Evolutionary conservation across 2,329 filamentous ascomycete species (phyloP).

Genomic region (Kalmusia sp.): DNA sequence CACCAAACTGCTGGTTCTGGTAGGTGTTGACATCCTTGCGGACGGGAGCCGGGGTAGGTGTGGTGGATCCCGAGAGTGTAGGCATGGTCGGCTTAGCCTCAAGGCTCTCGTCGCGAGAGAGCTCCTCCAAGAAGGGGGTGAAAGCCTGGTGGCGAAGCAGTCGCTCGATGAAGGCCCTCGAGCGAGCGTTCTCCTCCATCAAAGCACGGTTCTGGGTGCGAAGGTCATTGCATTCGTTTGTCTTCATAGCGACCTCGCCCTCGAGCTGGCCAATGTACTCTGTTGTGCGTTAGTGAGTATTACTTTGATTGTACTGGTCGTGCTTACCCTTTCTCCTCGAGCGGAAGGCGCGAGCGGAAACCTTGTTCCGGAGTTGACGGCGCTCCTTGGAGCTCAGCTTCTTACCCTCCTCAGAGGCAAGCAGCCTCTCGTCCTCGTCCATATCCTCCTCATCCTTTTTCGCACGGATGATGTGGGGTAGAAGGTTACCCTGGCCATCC

Average conservation of each 20-base stretch:
- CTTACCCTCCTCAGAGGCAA: slow-evolving; percentile 98
- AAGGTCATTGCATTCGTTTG: slow-evolving; percentile 82
- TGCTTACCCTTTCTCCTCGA: slow-evolving; percentile 94
- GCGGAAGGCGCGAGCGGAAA: slow-evolving; percentile 95
- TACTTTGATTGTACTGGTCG: neutral
- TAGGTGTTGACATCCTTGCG: slow-evolving; percentile 72
- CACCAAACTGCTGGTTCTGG: slow-evolving; percentile 57
- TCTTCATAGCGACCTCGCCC: slow-evolving; percentile 82
- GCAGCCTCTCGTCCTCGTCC: slow-evolving; percentile 93
- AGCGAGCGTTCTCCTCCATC: slow-evolving; percentile 84
- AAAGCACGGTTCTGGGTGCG: slow-evolving; percentile 82
- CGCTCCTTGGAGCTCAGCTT: slow-evolving; percentile 98
- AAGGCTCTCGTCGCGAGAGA: slow-evolving; percentile 48
- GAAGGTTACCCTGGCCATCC: slow-evolving; percentile 54
- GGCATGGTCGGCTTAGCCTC: slow-evolving; percentile 39
- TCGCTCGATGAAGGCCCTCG: slow-evolving; percentile 80
- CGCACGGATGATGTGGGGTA: slow-evolving; percentile 73
- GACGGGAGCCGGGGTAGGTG: slow-evolving; percentile 50
- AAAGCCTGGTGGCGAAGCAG: slow-evolving; percentile 63
- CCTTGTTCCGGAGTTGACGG: slow-evolving; percentile 97
- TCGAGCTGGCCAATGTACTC: slow-evolving; percentile 98
- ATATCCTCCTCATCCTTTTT: slow-evolving; percentile 98
- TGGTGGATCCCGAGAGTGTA: slow-evolving; percentile 36
- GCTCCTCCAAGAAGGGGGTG: slow-evolving; percentile 54
- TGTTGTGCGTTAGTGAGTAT: slow-evolving; percentile 62